Evolutionary conservation across 768 basidiomycete species (phyloP).

Genomic region (Mycena venus): DNA sequence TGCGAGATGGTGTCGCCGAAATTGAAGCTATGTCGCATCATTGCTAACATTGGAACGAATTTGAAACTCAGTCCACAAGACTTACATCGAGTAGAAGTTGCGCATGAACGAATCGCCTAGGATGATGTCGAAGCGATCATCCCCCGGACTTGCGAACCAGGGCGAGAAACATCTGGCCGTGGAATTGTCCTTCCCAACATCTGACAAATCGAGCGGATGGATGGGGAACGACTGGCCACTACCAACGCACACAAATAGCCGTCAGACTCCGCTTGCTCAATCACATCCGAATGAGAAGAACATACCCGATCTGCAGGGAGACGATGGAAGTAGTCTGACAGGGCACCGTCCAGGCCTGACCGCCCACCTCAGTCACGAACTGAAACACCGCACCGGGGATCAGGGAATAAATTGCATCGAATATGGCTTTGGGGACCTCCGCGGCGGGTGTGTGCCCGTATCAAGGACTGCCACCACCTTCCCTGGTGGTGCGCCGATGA

Average conservation of each 20-base stretch:
- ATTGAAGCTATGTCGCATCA: neutral
- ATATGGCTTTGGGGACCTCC: neutral
- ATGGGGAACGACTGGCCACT: slow-evolving; percentile 7
- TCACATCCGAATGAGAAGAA: neutral
- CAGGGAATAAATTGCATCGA: neutral
- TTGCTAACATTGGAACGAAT: neutral
- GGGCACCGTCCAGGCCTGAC: neutral
- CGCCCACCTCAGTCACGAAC: neutral
- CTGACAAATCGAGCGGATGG: slow-evolving; percentile 9
- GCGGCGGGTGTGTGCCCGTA: slow-evolving; percentile 7
- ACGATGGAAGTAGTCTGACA: neutral
- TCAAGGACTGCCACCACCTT: slow-evolving; percentile 4
- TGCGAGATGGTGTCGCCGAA: neutral
- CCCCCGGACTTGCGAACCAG: neutral
- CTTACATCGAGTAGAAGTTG: neutral
- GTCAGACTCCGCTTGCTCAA: no score
- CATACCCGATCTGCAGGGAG: neutral
- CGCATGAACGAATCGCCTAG: neutral
- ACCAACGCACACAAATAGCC: no score
- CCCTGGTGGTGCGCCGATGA: neutral
- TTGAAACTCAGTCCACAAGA: neutral
- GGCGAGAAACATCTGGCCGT: neutral
- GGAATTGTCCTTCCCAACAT: neutral
- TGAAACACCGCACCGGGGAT: neutral
- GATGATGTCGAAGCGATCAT: neutral